phyloP scores from a whole-genome alignment of 2,329 filamentous ascomycete species.

The Talaromyces sp. region DNA sequence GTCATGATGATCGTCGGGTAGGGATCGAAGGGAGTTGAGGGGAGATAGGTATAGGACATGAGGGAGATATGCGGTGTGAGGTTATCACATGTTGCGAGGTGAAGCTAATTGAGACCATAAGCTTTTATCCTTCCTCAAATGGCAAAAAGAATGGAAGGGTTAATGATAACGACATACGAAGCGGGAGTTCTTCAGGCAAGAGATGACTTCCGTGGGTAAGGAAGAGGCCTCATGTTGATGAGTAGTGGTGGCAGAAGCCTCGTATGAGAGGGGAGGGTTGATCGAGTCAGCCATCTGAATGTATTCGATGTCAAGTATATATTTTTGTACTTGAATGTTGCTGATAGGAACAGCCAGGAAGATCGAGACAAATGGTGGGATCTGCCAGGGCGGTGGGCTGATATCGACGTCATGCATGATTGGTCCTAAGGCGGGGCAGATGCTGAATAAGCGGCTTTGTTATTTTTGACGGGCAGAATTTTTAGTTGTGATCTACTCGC shows the following conservation, averaged over 20 bases:
- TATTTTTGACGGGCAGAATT: not conserved
- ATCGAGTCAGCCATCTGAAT: conserved; percentile 48
- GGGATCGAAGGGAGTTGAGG: conserved; percentile 68
- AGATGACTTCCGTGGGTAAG: conserved; percentile 81
- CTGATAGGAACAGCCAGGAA: too few species aligned
- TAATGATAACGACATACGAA: conserved; percentile 65
- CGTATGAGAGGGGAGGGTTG: conserved; percentile 72
- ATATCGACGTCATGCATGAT: conserved; percentile 20
- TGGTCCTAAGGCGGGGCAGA: not conserved
- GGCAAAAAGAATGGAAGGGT: not conserved
- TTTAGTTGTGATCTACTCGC: too few species aligned
- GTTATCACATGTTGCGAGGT: conserved; percentile 85
- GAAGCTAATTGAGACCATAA: conserved; percentile 63
- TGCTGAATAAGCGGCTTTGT: not conserved
- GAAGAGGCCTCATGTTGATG: conserved; percentile 69
- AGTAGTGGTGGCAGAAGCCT: conserved; percentile 72
- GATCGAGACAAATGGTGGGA: conserved; percentile 4
- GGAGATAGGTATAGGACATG: conserved; percentile 99
- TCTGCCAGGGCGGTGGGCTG: conserved; percentile 21
- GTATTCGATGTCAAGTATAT: too few species aligned
- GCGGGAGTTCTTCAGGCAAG: conserved; percentile 90
- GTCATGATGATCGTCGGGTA: conserved; percentile 95
- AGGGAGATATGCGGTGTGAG: conserved; percentile 89
- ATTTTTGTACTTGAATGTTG: conserved; percentile 10
- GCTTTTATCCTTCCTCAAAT: not conserved